A percentile compares a stretch with the other conserved stretches of the same genome.
Evolutionary conservation across 768 basidiomycete species (phyloP).

Genomic region (Termitomyces sp.): DNA sequence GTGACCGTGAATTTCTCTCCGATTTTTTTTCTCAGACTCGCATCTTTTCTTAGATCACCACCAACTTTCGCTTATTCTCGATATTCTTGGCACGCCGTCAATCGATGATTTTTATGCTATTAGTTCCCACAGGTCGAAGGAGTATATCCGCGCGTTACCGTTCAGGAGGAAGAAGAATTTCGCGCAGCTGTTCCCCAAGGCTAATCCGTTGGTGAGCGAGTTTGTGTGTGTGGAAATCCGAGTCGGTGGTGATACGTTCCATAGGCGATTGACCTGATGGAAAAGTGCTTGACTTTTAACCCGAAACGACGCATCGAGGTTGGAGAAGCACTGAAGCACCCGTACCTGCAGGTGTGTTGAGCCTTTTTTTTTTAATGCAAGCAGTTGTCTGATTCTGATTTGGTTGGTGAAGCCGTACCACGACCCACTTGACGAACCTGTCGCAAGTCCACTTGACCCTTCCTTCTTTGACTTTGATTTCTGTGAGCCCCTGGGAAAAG

Average conservation of each 20-base stretch:
- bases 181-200: constrained; percentile 64
- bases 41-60: constrained; percentile 65
- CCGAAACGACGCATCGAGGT: constrained; percentile 88
- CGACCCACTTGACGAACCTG: constrained; percentile 86
- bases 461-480: constrained; percentile 85
- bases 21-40: not conserved
- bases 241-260: not conserved
- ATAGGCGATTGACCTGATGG: constrained; percentile 74
- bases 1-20: not conserved
- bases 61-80: constrained; percentile 89
- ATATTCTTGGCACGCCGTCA: constrained; percentile 87
- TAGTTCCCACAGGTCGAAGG: constrained; percentile 70
- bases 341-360: constrained; percentile 49
- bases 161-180: constrained; percentile 82
- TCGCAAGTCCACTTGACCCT: constrained; percentile 69
- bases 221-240: constrained; percentile 11
- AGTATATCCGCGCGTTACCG: constrained; percentile 86
- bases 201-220: constrained; percentile 56
- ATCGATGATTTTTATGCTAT: constrained; percentile 96
- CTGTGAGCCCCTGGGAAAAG: constrained; percentile 60
- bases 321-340: constrained; percentile 83
- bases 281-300: constrained; percentile 78
- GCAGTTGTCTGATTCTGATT: no score
- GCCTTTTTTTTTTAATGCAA: no score
- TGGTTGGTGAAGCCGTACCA: constrained; percentile 66